Base-by-base conservation (phyloP, 2,329 filamentous ascomycete species). In the Nothophoma quercina region DNA sequence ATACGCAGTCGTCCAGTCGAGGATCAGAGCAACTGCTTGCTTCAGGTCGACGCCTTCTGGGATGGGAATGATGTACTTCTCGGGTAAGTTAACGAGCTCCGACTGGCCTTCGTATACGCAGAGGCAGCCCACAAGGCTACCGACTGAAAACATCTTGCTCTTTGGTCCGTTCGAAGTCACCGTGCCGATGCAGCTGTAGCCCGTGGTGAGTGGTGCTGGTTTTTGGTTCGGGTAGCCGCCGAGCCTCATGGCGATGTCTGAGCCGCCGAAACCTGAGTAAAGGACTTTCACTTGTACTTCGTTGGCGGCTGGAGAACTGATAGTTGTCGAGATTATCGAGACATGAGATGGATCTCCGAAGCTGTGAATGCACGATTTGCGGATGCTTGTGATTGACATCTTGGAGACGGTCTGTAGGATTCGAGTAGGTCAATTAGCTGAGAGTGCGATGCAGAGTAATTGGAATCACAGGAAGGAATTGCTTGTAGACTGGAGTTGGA, bases 191-290 rank as follows among this genome's bases (percentile, higher is more conserved):
- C 80, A 74, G 58, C 71, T 77, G 68, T 82, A 83, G 38, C 81
- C 80, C 0, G 80, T 79, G 0, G 78, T 81, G 1, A 83, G 62
- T 2, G 80, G 80, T 0, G 79, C 75, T 9, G 70, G 66, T 44
- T 62, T 75, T 57, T 81, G 78, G 48, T 78, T 57, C 1, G 79
- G 79, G 55, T 82, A 82, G n/a, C 56, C 58, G 48, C 80, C 80
- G 16, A 74, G 65, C 18, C 80, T 77, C 80, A 82, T 82, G 56
- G 77, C 76, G 63, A 81, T 74, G 60, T 83, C 80, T 52, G 73
- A 65, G 28, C 80, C 80, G 1, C 74, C 72, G 67, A 83, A 81
- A 41, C 78, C 77, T 2, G 79, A 64, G 66, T 81, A 81, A 47
- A 79, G 62, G 51, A 81, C 75, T 41, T 76, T 74, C 51, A 81